Base-by-base conservation (phyloP, 2,329 filamentous ascomycete genomes). In the Plenodomus lindquistii region DNA sequence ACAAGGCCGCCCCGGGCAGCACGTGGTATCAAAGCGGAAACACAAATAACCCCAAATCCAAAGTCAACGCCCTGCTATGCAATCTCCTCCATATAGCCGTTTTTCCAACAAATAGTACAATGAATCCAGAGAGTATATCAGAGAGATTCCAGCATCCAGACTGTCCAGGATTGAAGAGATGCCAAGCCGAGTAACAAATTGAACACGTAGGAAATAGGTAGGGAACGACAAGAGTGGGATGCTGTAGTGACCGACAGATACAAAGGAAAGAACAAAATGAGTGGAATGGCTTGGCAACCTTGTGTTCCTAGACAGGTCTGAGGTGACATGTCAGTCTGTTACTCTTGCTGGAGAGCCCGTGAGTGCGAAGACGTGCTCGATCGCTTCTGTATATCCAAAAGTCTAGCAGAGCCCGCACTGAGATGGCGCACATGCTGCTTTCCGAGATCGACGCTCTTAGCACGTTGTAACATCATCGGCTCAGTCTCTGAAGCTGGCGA, bases 351-450 rank as follows among this genome's bases (percentile, higher is more conserved):
- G 15, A 58, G 50, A 44, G 56, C 44, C 42, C 43, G 59, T 54
- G 46, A 57, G 48, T 61, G 62, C 42, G 69, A 67, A 22, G 59
- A 50, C 46, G 56, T 50, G 55, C 67, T 70, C 46, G 64, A 55
- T 49, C 67, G 68, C 50, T 70, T 71, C 29, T 63, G 63, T 39
- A 92, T 79, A 41, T 91, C 85, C 41, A 94, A 75, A 42, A 93
- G 73, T 71, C 84, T 88, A 10, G 88, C 88, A 64, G 87, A 92
- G 41, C 89, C 89, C 37, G 88, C 87, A 63, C 88, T 92, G 63
- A 91, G 85, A 55, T 87, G 87, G 44, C 86, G 81, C 17, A 78
- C 82, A 60, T 92, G 88, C 9, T 80, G 78, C 61, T 79, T 83
- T 48, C 83, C 82, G 41, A 88, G 77, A 52, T 87, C 83, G 48